Base-by-base conservation (phyloP, 139 green algal species). In the Chlamydomonas eustigma region DNA sequence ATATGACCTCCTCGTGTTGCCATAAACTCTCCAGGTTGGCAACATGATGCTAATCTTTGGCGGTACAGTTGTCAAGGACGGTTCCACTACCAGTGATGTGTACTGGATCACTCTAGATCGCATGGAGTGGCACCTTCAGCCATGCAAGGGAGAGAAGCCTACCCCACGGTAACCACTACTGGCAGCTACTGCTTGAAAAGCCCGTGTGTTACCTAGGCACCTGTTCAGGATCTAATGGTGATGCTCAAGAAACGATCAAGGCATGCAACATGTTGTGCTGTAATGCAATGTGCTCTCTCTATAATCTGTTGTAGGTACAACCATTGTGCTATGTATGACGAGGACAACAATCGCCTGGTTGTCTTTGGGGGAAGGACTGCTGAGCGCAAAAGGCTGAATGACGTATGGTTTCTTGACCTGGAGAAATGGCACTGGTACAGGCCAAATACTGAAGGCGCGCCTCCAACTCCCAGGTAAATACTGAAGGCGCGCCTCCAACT, bases 321-420 rank as follows among this genome's bases (percentile, higher is more conserved):
- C 76, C 88, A 92, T 73, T 80, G 78, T 28, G 78, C 86, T 1
- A 73, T 90, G 63, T 88, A 86, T 30, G 88, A 95, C 72, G 33
- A 75, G 33, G 83, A 90, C 25, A 82, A 78, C 77, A 88, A 92
- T 51, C 79, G 85, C 50, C 81, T 97, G 24, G 44, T 96, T 0
- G 74, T 97, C 1, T 97, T 97, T 79, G 92, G 93, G 0, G 93
- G 93, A 22, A 87, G 90, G 67, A 87, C 71, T 65, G 85, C 80
- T 51, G 82, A 88, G 64, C 81, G 83, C 74, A 92, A 92, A 82
- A 83, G 91, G 6, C 82, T 93, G 32, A 91, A 90, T 68, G 90
- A 93, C 75, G 78, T 92, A 2, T 96, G 90, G 91, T 80, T 92
- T 8, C 85, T 97, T 52, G 89, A 94, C 81, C 76, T 94, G 51